phyloP scores from a whole-genome alignment of 2,329 filamentous ascomycete species.

The Fonsecaea multimorphosa region DNA sequence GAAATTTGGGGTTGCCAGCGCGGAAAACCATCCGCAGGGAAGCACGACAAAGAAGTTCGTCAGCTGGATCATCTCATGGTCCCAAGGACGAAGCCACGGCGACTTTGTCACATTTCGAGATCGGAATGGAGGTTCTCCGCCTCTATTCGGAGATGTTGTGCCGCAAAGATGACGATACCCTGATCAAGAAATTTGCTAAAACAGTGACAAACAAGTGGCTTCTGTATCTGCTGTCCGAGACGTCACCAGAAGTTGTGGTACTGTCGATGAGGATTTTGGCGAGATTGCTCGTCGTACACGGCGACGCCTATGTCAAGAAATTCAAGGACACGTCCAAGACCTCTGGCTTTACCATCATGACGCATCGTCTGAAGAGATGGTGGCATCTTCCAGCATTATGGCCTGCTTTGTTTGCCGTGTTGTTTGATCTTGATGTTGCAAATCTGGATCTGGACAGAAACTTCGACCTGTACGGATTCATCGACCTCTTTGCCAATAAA shows the following conservation, averaged over 20 bases:
- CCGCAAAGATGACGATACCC: conserved; percentile 68
- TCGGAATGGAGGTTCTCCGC: conserved; percentile 75
- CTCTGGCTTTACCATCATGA: conserved; percentile 86
- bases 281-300: conserved; percentile 81
- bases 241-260: conserved; percentile 80
- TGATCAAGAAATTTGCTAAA: conserved; percentile 85
- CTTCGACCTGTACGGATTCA: conserved; percentile 75
- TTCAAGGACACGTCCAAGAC: conserved; percentile 74
- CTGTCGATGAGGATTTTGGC: conserved; percentile 83
- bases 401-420: conserved; percentile 84
- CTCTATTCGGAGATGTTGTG: conserved; percentile 82
- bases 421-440: conserved; percentile 83
- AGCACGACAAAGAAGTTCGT: conserved; percentile 37
- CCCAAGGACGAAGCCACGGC: conserved; percentile 38
- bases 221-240: conserved; percentile 85
- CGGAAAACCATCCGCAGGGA: conserved; percentile 54
- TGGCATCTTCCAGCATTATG: conserved; percentile 87
- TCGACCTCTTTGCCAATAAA: conserved; percentile 70
- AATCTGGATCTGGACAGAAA: conserved; percentile 73
- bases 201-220: conserved; percentile 98
- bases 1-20: conserved; percentile 52
- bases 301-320: conserved; percentile 79
- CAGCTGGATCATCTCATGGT: conserved; percentile 43
- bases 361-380: conserved; percentile 79
- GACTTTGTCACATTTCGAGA: conserved; percentile 65